Evolutionary conservation across 495 filamentous ascomycete genomes (phyloP), one percentile per base, ranked within the genome.

Genomic region (Hypoxylon lenormandii): DNA sequence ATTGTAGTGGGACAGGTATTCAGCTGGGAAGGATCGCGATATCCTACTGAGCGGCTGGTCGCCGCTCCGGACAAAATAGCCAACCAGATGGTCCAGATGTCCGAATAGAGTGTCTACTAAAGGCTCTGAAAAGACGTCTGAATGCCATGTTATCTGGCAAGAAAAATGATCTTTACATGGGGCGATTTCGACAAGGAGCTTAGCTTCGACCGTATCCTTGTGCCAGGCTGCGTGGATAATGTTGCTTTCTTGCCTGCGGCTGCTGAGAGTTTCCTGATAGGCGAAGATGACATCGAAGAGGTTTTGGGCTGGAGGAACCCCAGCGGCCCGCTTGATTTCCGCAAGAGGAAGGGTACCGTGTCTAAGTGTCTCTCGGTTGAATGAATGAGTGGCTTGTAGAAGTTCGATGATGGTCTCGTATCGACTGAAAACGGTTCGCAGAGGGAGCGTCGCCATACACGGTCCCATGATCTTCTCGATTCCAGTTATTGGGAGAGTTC

Each of bases 381-480:
- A 79, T 13, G 80, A 74, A 19, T 93, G 90, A 7, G 91, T 80
- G 45, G 78, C 82, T 15, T 79, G 68, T 0, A 94, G 58, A 0
- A 94, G 77, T 52, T 92, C 87, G 1, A 70, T 56, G 19, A 88
- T 79, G 13, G 78, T 86, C 33, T 75, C 68, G 30, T 82, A 80
- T 38, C 80, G 76, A 5, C 76, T 75, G 0, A 84, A 21, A 57
- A 88, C 75, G 15, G 88, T 80, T 40, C 92, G 84, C 5, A 91
- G 79, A 4, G 92, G 92, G 0, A 93, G 75, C 0, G 90, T 87
- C 2, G 85, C 76, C 53, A 95, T 87, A 60, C 87, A 91, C 0
- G 92, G 92, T 0, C 92, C 92, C 53, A 91, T 74, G 18, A 92
- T 85, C 12, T 86, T 79, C 52, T 95, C 91, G 43, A 94, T 86